Conservation (phyloP, 2,329 filamentous ascomycete species). For the Cladophialophora carrionii region DNA sequence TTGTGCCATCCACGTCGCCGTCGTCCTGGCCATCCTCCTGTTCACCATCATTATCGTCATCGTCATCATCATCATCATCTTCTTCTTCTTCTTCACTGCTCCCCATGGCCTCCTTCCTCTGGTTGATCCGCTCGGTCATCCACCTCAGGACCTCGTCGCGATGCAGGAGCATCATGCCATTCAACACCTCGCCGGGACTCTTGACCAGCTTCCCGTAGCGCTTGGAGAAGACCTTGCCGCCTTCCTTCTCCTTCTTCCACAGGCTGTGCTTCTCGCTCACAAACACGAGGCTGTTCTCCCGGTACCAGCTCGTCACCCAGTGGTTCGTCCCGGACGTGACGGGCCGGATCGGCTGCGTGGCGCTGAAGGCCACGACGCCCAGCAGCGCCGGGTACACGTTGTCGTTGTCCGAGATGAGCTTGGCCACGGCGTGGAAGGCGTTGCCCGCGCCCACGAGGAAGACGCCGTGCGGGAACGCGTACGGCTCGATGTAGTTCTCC, state of each 20-base stretch:
- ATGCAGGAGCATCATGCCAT: constrained; percentile 62
- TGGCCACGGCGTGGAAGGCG: constrained; percentile 80
- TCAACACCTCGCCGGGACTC: constrained; percentile 51
- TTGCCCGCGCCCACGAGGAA: constrained; percentile 89
- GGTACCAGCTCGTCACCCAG: constrained; percentile 77
- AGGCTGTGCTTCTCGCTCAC: constrained; percentile 74
- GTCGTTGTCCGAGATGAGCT: constrained; percentile 74
- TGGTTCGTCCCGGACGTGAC: constrained; percentile 72
- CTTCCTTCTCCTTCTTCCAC: constrained; percentile 70
- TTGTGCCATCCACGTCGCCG: neutral
- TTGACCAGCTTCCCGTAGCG: constrained; percentile 60
- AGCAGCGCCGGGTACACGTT: constrained; percentile 68
- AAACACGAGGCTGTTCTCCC: constrained; percentile 76
- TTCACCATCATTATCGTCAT: neutral
- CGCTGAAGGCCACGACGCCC: constrained; percentile 79
- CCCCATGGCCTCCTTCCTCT: constrained; percentile 38
- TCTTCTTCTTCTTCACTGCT: constrained; percentile 11
- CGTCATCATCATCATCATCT: constrained; percentile 42
- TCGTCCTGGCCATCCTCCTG: neutral
- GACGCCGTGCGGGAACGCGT: constrained; percentile 61
- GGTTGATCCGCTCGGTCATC: constrained; percentile 47
- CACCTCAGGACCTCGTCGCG: constrained; percentile 54
- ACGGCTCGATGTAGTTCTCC: constrained; percentile 87
- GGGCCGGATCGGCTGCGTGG: constrained; percentile 71
- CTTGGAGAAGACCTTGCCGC: constrained; percentile 60